Evolutionary conservation across 2,329 filamentous ascomycete genomes (phyloP).

Genomic region (Aureobasidium sp.): DNA sequence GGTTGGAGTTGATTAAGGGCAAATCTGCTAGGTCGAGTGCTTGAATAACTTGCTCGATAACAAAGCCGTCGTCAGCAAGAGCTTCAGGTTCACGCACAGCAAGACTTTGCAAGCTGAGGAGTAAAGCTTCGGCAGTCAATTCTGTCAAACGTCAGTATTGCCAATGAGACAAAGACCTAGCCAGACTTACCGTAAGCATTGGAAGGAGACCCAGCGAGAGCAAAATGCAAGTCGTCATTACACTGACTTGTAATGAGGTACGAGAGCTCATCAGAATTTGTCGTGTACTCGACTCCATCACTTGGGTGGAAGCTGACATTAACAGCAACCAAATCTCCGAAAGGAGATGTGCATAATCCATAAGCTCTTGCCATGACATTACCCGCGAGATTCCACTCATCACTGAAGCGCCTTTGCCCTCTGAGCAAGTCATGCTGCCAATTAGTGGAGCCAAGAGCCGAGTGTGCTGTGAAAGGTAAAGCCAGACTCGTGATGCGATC

Average conservation of each 20-base stretch:
- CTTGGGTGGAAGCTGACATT: conserved; percentile 47
- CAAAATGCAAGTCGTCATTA: neutral
- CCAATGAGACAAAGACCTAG: neutral
- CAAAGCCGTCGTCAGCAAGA: neutral
- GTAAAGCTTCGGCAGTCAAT: conserved; percentile 25
- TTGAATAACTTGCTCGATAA: neutral
- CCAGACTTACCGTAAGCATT: conserved; percentile 14
- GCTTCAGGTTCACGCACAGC: neutral
- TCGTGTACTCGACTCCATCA: conserved; percentile 49
- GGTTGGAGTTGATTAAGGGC: neutral
- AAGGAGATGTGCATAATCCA: conserved; percentile 42
- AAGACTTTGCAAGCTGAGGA: conserved; percentile 22
- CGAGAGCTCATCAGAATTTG: conserved; percentile 34
- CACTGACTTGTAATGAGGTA: conserved; percentile 16
- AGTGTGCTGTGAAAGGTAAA: conserved; percentile 10
- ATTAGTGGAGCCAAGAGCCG: conserved; percentile 17
- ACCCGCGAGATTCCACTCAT: conserved; percentile 41
- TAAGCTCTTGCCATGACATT: conserved; percentile 43
- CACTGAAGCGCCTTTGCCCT: conserved; percentile 36
- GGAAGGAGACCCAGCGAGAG: neutral
- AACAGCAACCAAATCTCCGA: conserved; percentile 39
- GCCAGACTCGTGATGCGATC: conserved; percentile 27
- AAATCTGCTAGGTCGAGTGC: neutral
- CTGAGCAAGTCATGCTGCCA: conserved; percentile 35
- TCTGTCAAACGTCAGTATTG: conserved; percentile 14